phyloP scores from a whole-genome alignment of 176 grass and related monocot genomes.

The Musa acuminata region DNA sequence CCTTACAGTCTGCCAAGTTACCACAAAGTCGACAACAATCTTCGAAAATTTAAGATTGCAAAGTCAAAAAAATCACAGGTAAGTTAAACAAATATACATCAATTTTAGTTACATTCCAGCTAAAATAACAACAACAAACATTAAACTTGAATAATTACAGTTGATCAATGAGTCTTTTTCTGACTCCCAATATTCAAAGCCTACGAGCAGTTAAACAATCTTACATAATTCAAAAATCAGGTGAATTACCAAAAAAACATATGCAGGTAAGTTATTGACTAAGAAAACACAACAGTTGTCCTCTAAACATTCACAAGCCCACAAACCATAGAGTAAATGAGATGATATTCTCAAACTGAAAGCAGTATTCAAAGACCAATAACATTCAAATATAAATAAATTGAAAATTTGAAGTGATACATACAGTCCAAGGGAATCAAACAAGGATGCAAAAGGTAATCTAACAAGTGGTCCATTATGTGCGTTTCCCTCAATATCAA shows the following conservation, averaged over 20 bases:
- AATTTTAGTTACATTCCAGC: not conserved
- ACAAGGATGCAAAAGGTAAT: constrained; percentile 80
- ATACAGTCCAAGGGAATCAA: constrained; percentile 82
- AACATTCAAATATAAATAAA: not conserved
- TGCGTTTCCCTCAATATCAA: constrained; percentile 87
- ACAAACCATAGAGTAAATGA: not conserved
- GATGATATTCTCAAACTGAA: not conserved
- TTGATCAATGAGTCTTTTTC: no score
- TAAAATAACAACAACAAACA: not conserved
- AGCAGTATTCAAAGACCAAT: not conserved
- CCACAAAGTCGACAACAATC: no score
- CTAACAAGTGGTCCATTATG: constrained; percentile 73
- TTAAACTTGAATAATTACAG: not conserved
- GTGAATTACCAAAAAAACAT: not conserved
- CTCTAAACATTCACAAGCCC: not conserved
- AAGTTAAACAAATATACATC: no score
- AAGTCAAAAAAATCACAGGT: no score
- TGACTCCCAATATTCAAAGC: no score
- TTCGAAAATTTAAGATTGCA: no score
- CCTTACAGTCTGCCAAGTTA: no score
- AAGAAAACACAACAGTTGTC: not conserved
- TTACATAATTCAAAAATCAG: not conserved
- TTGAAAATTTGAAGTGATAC: constrained; percentile 9
- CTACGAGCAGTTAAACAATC: not conserved
- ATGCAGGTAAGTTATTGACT: not conserved